Percentiles rank a stretch among this genome's conserved stretches.
These are phyloP conservation scores for Whalleya microplaca DNA, from an alignment of 2,329 filamentous ascomycete species.

Conservation along the genomic window DNA sequence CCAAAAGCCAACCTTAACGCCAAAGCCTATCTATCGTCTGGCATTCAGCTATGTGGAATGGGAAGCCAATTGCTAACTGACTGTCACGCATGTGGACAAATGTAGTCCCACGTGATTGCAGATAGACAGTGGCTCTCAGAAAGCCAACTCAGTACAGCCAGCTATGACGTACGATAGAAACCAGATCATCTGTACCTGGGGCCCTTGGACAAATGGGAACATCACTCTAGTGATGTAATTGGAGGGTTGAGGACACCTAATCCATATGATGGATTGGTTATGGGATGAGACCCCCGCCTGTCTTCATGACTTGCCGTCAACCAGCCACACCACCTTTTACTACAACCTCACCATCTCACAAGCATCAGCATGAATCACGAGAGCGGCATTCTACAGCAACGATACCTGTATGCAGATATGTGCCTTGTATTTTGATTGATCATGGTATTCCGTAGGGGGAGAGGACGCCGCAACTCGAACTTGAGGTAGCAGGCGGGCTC, in stretches of 20 bases:
- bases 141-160: neutral
- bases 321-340: neutral
- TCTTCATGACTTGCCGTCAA: neutral
- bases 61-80: neutral
- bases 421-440: no score
- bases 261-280: neutral
- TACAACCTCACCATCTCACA: neutral
- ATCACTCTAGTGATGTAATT: neutral
- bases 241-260: neutral
- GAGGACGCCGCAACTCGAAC: no score
- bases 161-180: conserved; percentile 11
- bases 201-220: conserved; percentile 2
- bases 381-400: no score
- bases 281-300: no score
- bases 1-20: conserved; percentile 49
- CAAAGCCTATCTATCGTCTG: conserved; percentile 1
- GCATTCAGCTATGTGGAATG: neutral
- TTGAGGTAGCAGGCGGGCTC: no score
- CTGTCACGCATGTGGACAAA: conserved; percentile 2
- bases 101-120: neutral
- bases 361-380: no score
- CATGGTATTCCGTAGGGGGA: no score
- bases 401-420: no score
- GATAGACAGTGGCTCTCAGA: neutral
- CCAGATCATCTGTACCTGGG: conserved; percentile 4